phyloP scores from a whole-genome alignment of 2,329 filamentous ascomycete species.

The Trichoderma atrobrunneum region DNA sequence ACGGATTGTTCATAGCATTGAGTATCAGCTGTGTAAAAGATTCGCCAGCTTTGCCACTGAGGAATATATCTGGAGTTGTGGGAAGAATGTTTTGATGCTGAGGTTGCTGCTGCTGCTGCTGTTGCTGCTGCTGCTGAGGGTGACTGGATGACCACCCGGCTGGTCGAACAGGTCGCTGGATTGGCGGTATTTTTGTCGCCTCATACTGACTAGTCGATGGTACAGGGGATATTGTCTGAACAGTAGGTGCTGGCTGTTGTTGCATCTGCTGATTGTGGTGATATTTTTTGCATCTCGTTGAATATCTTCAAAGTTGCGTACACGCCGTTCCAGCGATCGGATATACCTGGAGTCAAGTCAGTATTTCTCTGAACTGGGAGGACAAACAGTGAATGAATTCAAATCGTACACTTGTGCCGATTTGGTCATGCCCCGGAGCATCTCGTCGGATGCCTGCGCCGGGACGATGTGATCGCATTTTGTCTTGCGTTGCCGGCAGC shows the following conservation, averaged over 20 bases:
- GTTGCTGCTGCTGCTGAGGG: not conserved
- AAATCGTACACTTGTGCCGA: constrained; percentile 1
- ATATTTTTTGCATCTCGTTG: not conserved
- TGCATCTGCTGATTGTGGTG: not conserved
- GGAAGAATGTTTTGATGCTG: constrained; percentile 1
- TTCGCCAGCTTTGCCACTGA: constrained; percentile 10
- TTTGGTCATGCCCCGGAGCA: constrained; percentile 11
- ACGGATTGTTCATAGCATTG: constrained; percentile 9
- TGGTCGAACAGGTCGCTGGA: not conserved
- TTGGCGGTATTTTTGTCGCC: not conserved
- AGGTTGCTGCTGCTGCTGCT: not conserved
- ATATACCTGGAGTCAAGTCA: not conserved
- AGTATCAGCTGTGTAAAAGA: constrained; percentile 8
- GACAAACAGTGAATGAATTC: too few relatives aligned
- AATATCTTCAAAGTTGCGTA: constrained; percentile 8
- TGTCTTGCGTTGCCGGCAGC: constrained; percentile 12
- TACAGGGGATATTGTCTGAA: not conserved
- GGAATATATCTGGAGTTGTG: constrained; percentile 8
- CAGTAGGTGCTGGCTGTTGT: not conserved
- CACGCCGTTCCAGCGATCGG: constrained; percentile 3
- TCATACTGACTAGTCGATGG: not conserved
- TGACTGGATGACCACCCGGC: not conserved
- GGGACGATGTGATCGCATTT: constrained; percentile 16
- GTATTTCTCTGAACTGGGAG: not conserved
- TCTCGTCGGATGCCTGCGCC: constrained; percentile 10